phyloP scores from a whole-genome alignment of 768 basidiomycete species.

The Mycena olivaceomarginata region DNA sequence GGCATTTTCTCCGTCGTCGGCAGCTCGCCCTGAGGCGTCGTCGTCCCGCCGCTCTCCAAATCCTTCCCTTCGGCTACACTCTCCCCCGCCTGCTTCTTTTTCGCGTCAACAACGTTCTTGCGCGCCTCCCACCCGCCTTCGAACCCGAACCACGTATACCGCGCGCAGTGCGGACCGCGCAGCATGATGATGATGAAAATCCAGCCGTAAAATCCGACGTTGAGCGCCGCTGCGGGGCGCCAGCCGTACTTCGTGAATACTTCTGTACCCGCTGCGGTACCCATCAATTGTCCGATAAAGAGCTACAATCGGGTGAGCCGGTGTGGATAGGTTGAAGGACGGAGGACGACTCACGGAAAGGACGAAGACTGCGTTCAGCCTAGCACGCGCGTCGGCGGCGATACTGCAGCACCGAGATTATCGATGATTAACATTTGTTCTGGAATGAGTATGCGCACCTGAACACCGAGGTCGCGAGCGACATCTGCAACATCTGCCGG shows the following conservation, averaged over 20 bases:
- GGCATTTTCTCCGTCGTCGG: background rate
- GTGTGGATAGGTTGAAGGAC: background rate
- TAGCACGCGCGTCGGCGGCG: slow-evolving; percentile 71
- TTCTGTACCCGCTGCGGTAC: slow-evolving; percentile 83
- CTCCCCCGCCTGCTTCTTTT: background rate
- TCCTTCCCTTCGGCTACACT: background rate
- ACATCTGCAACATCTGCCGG: slow-evolving; percentile 85
- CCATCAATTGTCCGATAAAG: slow-evolving; percentile 90
- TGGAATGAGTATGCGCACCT: slow-evolving; percentile 54
- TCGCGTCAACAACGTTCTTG: slow-evolving; percentile 58
- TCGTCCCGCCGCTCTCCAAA: slow-evolving; percentile 25
- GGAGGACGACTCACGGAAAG: background rate
- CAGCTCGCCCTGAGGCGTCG: slow-evolving; percentile 23
- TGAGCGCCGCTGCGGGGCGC: slow-evolving; percentile 76
- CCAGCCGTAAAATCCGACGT: slow-evolving; percentile 75
- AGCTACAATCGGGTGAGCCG: slow-evolving; percentile 53
- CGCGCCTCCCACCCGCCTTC: slow-evolving; percentile 72
- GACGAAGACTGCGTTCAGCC: slow-evolving; percentile 86
- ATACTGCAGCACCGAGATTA: slow-evolving; percentile 53
- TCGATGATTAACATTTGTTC: background rate
- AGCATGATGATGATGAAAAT: slow-evolving; percentile 74
- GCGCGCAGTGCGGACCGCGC: slow-evolving; percentile 80
- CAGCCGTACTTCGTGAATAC: slow-evolving; percentile 85
- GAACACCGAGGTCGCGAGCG: slow-evolving; percentile 76
- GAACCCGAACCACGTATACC: slow-evolving; percentile 80